A percentile compares a stretch with the other conserved stretches of the same genome.
Conservation (phyloP, 768 basidiomycete species). For the Lactarius sp. region DNA sequence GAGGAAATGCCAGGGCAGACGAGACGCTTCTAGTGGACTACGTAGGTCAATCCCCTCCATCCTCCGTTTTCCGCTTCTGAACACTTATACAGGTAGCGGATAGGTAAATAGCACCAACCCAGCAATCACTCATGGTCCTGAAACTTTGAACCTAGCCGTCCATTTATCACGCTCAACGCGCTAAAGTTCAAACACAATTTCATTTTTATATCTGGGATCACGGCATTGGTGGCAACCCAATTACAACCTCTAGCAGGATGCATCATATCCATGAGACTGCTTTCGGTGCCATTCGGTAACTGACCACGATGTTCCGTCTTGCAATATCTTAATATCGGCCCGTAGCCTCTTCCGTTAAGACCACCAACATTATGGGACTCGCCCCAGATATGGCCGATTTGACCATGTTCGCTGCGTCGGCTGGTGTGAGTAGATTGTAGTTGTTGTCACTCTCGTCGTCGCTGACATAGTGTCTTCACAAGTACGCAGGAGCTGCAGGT, state of each 20-base stretch:
- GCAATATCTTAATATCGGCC: neutral
- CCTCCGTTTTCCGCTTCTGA: neutral
- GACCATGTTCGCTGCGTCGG: constrained; percentile 16
- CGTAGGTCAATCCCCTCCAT: constrained; percentile 35
- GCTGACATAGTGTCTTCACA: neutral
- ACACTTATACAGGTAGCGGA: neutral
- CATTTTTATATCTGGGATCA: constrained; percentile 48
- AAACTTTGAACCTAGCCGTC: neutral
- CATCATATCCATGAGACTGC: constrained; percentile 31
- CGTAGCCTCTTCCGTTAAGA: constrained; percentile 14
- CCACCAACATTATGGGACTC: constrained; percentile 16
- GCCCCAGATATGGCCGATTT: constrained; percentile 11
- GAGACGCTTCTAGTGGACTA: constrained; percentile 63
- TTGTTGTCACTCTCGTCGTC: constrained; percentile 29
- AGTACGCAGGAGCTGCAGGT: constrained; percentile 24
- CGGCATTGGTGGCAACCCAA: constrained; percentile 41
- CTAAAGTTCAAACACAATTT: constrained; percentile 50
- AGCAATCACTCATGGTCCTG: neutral
- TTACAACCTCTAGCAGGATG: constrained; percentile 55
- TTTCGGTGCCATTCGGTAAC: constrained; percentile 34
- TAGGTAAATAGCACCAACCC: constrained; percentile 10
- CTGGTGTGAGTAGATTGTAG: constrained; percentile 30
- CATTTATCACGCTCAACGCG: constrained; percentile 32
- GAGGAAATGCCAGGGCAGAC: constrained; percentile 49
- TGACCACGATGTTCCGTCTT: neutral